Percentiles rank a stretch among this genome's conserved stretches.
Conservation (phyloP, 2,329 filamentous ascomycete species). For the Xylaria sp. region DNA sequence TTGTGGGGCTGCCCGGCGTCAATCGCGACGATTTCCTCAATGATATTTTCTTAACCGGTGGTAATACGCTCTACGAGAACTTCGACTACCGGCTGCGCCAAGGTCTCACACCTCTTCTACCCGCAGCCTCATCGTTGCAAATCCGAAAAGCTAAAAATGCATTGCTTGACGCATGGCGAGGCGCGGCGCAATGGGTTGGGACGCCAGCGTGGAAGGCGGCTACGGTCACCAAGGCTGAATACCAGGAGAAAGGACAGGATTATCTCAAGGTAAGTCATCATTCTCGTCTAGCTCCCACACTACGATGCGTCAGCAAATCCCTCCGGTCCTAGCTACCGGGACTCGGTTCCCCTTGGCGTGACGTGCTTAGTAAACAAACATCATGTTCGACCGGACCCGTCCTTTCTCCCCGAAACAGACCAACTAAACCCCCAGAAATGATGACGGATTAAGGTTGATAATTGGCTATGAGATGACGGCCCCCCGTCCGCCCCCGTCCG, state of each 20-base stretch:
- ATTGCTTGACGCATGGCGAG: constrained; percentile 90
- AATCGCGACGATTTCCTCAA: constrained; percentile 76
- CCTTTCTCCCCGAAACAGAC: constrained; percentile 13
- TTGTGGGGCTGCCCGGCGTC: constrained; percentile 61
- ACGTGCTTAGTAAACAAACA: constrained; percentile 29
- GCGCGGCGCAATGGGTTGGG: constrained; percentile 86
- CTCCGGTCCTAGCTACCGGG: constrained; percentile 19
- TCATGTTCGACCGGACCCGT: constrained; percentile 4
- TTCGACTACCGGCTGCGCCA: constrained; percentile 84
- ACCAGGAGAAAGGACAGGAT: constrained; percentile 88
- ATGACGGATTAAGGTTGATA: not conserved
- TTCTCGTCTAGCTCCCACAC: constrained; percentile 15
- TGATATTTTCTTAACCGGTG: constrained; percentile 95
- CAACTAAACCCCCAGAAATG: constrained; percentile 8
- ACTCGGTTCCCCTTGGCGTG: constrained; percentile 24
- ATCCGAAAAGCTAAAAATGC: constrained; percentile 81
- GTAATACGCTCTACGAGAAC: constrained; percentile 84
- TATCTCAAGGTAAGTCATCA: constrained; percentile 81
- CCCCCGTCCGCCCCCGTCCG: not conserved
- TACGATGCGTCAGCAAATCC: constrained; percentile 33
- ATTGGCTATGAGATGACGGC: not conserved
- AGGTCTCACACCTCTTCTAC: constrained; percentile 78
- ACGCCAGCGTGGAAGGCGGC: constrained; percentile 68
- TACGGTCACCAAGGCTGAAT: constrained; percentile 83
- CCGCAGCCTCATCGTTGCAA: constrained; percentile 71